Evolutionary conservation across 352 stramenopile species (phyloP).

Genomic region (Phytopythium montanum): DNA sequence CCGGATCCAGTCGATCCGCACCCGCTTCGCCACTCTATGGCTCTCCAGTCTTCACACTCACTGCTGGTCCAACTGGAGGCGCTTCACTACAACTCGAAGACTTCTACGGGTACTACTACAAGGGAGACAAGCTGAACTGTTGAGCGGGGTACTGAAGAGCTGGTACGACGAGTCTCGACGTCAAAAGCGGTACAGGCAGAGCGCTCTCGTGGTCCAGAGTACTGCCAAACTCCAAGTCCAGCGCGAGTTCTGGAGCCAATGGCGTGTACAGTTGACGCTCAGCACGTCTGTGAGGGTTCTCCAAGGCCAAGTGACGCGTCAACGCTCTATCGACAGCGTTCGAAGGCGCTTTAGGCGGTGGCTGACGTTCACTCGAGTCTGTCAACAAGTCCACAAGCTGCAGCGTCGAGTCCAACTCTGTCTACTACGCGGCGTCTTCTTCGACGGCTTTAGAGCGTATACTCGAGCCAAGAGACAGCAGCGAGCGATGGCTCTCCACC

Average conservation of each 20-base stretch:
- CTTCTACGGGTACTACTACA: slow-evolving; percentile 8
- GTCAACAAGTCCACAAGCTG: background rate
- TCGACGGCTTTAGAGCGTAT: slow-evolving; percentile 20
- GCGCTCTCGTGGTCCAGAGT: background rate
- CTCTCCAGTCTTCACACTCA: slow-evolving; percentile 11
- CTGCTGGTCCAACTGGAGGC: slow-evolving; percentile 18
- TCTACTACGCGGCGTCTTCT: slow-evolving; percentile 13
- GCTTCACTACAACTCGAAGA: slow-evolving; percentile 4
- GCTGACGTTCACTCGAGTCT: slow-evolving; percentile 13
- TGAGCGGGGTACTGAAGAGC: slow-evolving; percentile 5
- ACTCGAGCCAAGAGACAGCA: slow-evolving; percentile 11
- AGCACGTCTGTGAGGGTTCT: slow-evolving; percentile 11
- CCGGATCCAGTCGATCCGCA: slow-evolving; percentile 18
- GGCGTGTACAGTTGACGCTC: slow-evolving; percentile 9
- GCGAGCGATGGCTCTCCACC: slow-evolving; percentile 10
- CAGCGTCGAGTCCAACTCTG: background rate
- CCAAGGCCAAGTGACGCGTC: slow-evolving; percentile 7
- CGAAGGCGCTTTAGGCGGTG: slow-evolving; percentile 14
- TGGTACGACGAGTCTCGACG: slow-evolving; percentile 12
- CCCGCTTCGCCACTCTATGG: slow-evolving; percentile 28
- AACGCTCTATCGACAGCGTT: slow-evolving; percentile 10
- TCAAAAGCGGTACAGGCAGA: slow-evolving; percentile 4
- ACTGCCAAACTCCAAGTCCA: background rate
- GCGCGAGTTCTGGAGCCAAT: slow-evolving; percentile 9
- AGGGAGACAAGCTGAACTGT: slow-evolving; percentile 1